phyloP scores from a whole-genome alignment of 306 rosid genomes.

The Acacia melanoxylon region DNA sequence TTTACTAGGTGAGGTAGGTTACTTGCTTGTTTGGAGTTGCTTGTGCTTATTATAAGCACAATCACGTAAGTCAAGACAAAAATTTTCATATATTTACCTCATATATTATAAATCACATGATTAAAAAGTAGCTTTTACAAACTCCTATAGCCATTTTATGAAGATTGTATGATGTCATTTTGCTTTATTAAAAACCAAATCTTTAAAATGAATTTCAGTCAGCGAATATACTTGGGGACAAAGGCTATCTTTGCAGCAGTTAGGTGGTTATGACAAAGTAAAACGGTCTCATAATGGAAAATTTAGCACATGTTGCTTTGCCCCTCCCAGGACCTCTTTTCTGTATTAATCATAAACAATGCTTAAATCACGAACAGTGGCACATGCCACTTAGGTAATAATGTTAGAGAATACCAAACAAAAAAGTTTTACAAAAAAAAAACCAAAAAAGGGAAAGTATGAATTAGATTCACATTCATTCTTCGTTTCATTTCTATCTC shows the following conservation, averaged over 20 bases:
- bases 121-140: no score
- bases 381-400: slow-evolving; percentile 37
- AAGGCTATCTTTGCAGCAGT: background rate
- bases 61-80: no score
- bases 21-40: no score
- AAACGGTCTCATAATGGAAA: background rate
- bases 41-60: no score
- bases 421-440: background rate
- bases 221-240: background rate
- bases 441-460: background rate
- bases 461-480: background rate
- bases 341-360: slow-evolving; percentile 20
- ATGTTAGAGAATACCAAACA: background rate
- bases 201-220: background rate
- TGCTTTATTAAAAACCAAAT: no score
- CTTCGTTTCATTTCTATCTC: background rate
- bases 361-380: slow-evolving; percentile 31
- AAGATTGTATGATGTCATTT: no score
- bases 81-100: no score
- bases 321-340: background rate
- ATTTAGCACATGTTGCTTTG: slow-evolving; percentile 20
- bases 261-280: background rate
- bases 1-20: no score
- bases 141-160: accelerated
- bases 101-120: no score